Evolutionary conservation across 495 filamentous ascomycete genomes (phyloP).

Genomic region (Evansstolkia leycettana): DNA sequence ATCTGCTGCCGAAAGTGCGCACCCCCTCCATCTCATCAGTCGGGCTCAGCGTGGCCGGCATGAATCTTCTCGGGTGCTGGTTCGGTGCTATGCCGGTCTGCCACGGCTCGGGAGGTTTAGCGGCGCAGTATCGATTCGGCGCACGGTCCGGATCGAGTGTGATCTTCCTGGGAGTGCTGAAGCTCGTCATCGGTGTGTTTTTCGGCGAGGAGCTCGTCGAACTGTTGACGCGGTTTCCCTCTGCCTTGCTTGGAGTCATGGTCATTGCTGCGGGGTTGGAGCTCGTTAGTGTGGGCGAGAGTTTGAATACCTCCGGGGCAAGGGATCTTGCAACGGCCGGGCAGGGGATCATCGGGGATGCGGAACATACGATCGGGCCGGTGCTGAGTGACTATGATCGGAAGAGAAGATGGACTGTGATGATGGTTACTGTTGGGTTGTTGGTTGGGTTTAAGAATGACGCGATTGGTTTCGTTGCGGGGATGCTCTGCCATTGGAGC

Average conservation of each 20-base stretch:
- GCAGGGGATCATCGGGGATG: constrained; percentile 22
- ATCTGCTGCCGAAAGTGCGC: constrained; percentile 57
- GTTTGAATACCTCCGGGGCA: constrained; percentile 56
- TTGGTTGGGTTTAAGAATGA: constrained; percentile 83
- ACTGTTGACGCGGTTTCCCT: constrained; percentile 60
- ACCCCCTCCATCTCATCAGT: constrained; percentile 58
- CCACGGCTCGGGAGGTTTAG: constrained; percentile 83
- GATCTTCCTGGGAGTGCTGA: constrained; percentile 64
- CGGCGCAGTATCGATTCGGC: constrained; percentile 81
- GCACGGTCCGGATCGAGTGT: constrained; percentile 77
- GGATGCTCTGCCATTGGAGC: constrained; percentile 57
- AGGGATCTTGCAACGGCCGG: constrained; percentile 38
- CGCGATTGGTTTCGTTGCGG: constrained; percentile 72
- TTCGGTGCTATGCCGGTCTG: constrained; percentile 95
- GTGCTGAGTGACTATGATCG: constrained; percentile 47
- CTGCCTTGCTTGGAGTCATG: constrained; percentile 68
- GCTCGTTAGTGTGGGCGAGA: constrained; percentile 70
- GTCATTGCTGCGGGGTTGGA: constrained; percentile 82
- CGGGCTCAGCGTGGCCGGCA: constrained; percentile 64
- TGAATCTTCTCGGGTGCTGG: constrained; percentile 80
- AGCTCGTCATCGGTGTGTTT: constrained; percentile 61
- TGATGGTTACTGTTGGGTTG: constrained; percentile 74
- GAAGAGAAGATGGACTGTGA: constrained; percentile 65
- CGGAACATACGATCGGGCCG: constrained; percentile 21
- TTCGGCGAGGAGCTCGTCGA: constrained; percentile 56